Percentiles rank a stretch among this genome's conserved stretches.
Evolutionary conservation across 805 yeast genomes (phyloP).

Genomic region (Debaryomyces tyrocola): DNA sequence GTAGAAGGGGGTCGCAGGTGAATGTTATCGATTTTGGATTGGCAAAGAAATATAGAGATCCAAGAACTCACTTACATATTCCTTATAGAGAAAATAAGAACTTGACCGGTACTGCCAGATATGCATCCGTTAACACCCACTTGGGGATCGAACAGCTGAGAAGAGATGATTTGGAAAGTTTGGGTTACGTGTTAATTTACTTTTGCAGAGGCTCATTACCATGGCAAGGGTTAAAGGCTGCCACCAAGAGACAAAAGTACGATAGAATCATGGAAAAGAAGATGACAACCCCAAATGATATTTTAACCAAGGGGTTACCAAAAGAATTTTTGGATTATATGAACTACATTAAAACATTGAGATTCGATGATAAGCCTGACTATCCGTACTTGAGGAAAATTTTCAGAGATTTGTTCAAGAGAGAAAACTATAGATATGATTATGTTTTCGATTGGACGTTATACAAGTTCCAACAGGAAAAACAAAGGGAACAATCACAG

Average conservation of each 20-base stretch:
- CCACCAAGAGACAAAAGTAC: slow-evolving; percentile 94
- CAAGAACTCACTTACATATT: slow-evolving; percentile 89
- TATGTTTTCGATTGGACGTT: slow-evolving; percentile 97
- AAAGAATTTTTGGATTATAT: slow-evolving; percentile 84
- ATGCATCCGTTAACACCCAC: slow-evolving; percentile 93
- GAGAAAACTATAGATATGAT: slow-evolving; percentile 89
- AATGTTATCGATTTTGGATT: slow-evolving; percentile 93
- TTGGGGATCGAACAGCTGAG: slow-evolving; percentile 95
- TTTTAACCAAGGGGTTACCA: slow-evolving; percentile 89
- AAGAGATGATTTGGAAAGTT: slow-evolving; percentile 92
- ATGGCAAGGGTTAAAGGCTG: slow-evolving; percentile 98
- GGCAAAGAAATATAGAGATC: slow-evolving; percentile 92
- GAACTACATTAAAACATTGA: slow-evolving; percentile 82
- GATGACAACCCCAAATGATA: slow-evolving; percentile 83
- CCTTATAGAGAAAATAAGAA: slow-evolving; percentile 96
- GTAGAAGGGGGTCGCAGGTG: slow-evolving; percentile 91
- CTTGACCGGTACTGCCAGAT: slow-evolving; percentile 96
- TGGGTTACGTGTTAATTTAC: slow-evolving; percentile 92
- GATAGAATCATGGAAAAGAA: slow-evolving; percentile 95
- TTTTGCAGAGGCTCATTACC: slow-evolving; percentile 95
- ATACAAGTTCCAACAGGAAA: slow-evolving; percentile 67
- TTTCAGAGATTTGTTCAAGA: slow-evolving; percentile 83
- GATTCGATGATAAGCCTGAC: slow-evolving; percentile 97
- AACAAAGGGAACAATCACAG: slow-evolving; percentile 47
- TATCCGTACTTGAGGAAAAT: slow-evolving; percentile 84